These are phyloP conservation scores for Eucalyptus sp. DNA, from an alignment of 345 rosid genomes.

Conservation along the genomic window DNA sequence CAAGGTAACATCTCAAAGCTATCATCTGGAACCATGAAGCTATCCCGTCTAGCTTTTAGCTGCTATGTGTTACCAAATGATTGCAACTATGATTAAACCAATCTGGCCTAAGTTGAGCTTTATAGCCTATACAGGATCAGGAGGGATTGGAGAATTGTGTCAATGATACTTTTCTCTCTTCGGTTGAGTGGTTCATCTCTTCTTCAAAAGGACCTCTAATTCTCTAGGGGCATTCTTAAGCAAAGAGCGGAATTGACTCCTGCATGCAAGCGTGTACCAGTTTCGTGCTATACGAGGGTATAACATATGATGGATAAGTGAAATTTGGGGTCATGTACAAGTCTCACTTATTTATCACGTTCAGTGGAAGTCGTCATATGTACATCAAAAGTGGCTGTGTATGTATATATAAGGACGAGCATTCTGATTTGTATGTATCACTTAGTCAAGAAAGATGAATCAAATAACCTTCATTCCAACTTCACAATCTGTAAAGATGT, in stretches of 20 bases:
- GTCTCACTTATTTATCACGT: not conserved
- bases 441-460: not conserved
- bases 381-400: not conserved
- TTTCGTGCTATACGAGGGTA: not conserved
- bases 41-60: not conserved
- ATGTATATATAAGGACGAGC: not conserved
- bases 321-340: not conserved
- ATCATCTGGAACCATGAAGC: not conserved
- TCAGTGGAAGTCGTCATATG: not conserved
- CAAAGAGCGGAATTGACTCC: not conserved
- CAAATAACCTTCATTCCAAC: not conserved
- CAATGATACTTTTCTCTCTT: too few species aligned
- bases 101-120: not conserved
- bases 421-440: not conserved
- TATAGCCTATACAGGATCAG: not conserved
- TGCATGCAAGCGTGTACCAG: not conserved
- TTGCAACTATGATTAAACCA: not conserved
- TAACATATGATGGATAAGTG: not conserved
- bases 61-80: not conserved
- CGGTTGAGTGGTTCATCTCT: not conserved
- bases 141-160: not conserved
- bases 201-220: not conserved
- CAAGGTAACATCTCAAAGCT: not conserved
- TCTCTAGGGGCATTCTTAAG: not conserved
- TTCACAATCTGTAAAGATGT: not conserved